These are phyloP conservation scores for Xylaria sp. DNA, from an alignment of 495 filamentous ascomycete genomes.

Conservation along the genomic window DNA sequence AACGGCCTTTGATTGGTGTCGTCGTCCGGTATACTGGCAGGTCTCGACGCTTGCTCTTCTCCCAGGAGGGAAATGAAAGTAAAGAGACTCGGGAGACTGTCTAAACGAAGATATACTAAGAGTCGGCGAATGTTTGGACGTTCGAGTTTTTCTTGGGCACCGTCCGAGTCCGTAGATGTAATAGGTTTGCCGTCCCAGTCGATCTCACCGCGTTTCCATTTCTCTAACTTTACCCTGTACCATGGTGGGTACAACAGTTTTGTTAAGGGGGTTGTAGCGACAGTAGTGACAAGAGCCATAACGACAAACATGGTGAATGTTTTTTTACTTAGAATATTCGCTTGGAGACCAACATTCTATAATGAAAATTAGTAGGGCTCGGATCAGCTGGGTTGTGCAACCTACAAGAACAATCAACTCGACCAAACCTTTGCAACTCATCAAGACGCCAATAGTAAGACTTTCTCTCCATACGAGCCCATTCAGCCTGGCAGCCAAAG, in stretches of 20 bases:
- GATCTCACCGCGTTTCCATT: slow-evolving; percentile 91
- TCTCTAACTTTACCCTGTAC: slow-evolving; percentile 90
- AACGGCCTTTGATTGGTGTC: slow-evolving; percentile 29
- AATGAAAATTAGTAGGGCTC: slow-evolving; percentile 33
- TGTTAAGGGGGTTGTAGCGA: slow-evolving; percentile 86
- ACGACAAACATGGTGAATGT: slow-evolving; percentile 99
- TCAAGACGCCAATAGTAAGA: slow-evolving; percentile 87
- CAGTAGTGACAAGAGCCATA: slow-evolving; percentile 93
- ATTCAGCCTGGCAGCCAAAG: slow-evolving; percentile 76
- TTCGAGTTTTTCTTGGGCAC: slow-evolving; percentile 51
- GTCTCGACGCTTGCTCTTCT: slow-evolving; percentile 46
- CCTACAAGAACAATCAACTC: slow-evolving; percentile 93
- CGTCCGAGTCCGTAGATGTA: slow-evolving; percentile 45
- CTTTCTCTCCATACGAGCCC: slow-evolving; percentile 93
- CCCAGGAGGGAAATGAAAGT: slow-evolving; percentile 82
- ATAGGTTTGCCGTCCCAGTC: slow-evolving; percentile 84
- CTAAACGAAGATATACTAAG: slow-evolving; percentile 75
- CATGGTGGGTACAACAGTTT: slow-evolving; percentile 79
- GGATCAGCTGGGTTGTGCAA: slow-evolving; percentile 10
- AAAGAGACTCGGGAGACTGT: slow-evolving; percentile 86
- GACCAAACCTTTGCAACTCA: slow-evolving; percentile 97
- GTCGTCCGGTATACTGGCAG: slow-evolving; percentile 38
- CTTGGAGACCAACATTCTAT: slow-evolving; percentile 93
- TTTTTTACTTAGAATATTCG: slow-evolving; percentile 80
- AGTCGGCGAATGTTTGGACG: slow-evolving; percentile 55